Evolutionary conservation across 1,284 basidiomycete genomes (phyloP), one percentile per base, ranked within the genome.

Genomic region (Ceratobasidium sp.): DNA sequence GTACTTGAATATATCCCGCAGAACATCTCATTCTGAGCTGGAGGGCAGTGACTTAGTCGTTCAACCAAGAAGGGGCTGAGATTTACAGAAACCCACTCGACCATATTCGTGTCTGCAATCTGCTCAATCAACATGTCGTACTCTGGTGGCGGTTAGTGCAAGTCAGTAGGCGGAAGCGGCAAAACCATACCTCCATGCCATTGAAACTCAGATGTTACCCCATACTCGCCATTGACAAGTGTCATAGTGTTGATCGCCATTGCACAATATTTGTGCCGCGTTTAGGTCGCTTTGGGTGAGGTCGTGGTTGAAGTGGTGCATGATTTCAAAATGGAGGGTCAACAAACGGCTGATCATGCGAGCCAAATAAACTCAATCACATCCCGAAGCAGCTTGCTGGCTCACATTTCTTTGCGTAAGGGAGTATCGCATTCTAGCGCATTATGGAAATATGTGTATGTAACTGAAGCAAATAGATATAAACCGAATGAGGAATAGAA

Each of bases 11-110:
- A 90, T 89, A 80, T 92, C 87, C 59, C 91, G 89, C 37, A 96
- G 86, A 37, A 87, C 85, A 15, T 87, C 82, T 95, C 95, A 97
- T 82, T 94, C 91, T 80, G 87, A 86, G 80, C 94, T 95, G 84
- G 71, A 62, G 68, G 76, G 78, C 65, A 79, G 78, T 67, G 74
- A 77, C 64, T 46, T 22, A 34, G 49, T 49, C 37, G 37, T 51
- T 49, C 44, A 68, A 65, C 59, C 4, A 62, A 43, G 9, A 11
- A 4, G 17, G 8, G 15, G 17, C 56, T 59, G 43, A 68, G 56
- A 64, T 49, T 32, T 80, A 86, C 79, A 19, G 59, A 11, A 81
- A 77, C 84, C 79, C 67, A 95, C 95, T 91, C 88, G 81, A 94
- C 86, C 43, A 86, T 83, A 82, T 95, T 94, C 1, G 89, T 90